phyloP scores from a whole-genome alignment of 2,329 filamentous ascomycete species.

The Ceratocystis alfenasii region DNA sequence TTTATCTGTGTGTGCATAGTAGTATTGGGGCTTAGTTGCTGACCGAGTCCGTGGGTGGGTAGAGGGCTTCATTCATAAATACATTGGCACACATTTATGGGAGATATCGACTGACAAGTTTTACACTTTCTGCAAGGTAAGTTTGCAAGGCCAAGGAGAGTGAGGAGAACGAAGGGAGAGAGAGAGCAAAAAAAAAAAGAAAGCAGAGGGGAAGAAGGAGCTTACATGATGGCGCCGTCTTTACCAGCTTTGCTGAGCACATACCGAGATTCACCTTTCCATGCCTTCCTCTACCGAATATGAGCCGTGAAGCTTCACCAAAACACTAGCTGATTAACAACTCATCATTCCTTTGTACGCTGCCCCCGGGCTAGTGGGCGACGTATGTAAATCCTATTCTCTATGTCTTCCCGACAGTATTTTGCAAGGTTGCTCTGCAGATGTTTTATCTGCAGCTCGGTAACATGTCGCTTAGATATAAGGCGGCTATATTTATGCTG shows the following conservation, averaged over 20 bases:
- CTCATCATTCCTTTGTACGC: not conserved
- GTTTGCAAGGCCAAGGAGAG: not conserved
- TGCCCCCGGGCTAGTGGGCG: not conserved
- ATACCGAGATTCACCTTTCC: not conserved
- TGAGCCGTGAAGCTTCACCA: not conserved
- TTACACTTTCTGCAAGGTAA: not conserved
- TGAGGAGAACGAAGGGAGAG: too few species aligned
- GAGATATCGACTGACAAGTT: not conserved
- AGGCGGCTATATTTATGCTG: not conserved
- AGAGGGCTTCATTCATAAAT: not conserved
- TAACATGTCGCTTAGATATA: not conserved
- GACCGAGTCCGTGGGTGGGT: not conserved
- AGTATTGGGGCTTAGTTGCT: not conserved
- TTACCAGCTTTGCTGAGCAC: not conserved
- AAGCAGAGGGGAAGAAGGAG: not conserved
- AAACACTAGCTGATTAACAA: not conserved
- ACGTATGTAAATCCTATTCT: conserved; percentile 6
- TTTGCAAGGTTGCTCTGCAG: conserved; percentile 10
- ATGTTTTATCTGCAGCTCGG: conserved; percentile 8
- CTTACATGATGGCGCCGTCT: too few species aligned
- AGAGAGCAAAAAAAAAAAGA: too few species aligned
- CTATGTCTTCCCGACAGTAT: not conserved
- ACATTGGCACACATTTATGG: not conserved
- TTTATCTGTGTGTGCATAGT: not conserved
- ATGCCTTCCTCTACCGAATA: not conserved